phyloP scores from a whole-genome alignment of 2,329 filamentous ascomycete species.

The Passalora sequoiae region DNA sequence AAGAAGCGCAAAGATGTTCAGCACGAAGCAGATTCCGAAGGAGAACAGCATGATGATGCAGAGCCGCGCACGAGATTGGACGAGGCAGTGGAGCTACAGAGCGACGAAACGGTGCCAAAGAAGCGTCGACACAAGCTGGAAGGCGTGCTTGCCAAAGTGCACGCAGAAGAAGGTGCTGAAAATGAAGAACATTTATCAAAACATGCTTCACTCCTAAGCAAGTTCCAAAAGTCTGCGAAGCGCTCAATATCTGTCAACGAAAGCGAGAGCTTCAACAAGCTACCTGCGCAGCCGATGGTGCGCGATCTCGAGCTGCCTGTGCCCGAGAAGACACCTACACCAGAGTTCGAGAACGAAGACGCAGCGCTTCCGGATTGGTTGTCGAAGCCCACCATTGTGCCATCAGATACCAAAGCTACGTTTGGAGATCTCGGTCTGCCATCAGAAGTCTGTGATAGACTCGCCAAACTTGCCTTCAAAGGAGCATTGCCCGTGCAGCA shows the following conservation, averaged over 20 bases:
- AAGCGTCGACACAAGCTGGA: slow-evolving; percentile 44
- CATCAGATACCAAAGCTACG: slow-evolving; percentile 53
- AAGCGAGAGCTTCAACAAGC: slow-evolving; percentile 19
- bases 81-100: background rate
- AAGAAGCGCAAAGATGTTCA: no score
- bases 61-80: no score
- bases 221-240: slow-evolving; percentile 39
- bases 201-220: slow-evolving; percentile 38
- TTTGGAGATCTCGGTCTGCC: slow-evolving; percentile 64
- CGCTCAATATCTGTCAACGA: slow-evolving; percentile 10
- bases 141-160: slow-evolving; percentile 18
- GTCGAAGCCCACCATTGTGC: slow-evolving; percentile 65
- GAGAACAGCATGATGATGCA: background rate
- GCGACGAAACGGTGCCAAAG: slow-evolving; percentile 37
- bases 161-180: slow-evolving; percentile 31
- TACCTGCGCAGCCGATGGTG: slow-evolving; percentile 23
- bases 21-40: background rate
- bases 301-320: slow-evolving; percentile 57
- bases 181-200: slow-evolving; percentile 27
- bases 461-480: slow-evolving; percentile 64
- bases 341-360: slow-evolving; percentile 49
- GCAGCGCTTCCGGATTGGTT: slow-evolving; percentile 79
- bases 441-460: slow-evolving; percentile 53
- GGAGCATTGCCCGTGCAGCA: slow-evolving; percentile 76
- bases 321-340: slow-evolving; percentile 6